These are phyloP conservation scores for Amanita rubescens DNA, from an alignment of 768 basidiomycete species.

Conservation along the genomic window DNA sequence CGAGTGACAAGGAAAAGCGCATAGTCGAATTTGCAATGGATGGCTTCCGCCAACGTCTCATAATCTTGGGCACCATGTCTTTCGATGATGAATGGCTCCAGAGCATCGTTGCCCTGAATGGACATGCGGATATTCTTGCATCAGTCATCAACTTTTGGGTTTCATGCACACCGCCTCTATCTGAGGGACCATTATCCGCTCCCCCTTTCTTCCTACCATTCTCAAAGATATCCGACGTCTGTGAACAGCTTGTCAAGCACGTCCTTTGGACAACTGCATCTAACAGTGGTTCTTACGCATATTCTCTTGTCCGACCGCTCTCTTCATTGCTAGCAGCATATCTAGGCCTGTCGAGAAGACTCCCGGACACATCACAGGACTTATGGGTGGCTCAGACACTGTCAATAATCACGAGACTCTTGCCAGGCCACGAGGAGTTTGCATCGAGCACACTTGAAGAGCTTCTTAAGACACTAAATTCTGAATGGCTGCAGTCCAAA, in stretches of 20 bases:
- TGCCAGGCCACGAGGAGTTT: slow-evolving; percentile 70
- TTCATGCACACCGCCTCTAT: slow-evolving; percentile 41
- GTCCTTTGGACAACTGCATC: slow-evolving; percentile 39
- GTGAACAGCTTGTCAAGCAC: slow-evolving; percentile 42
- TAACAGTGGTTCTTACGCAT: slow-evolving; percentile 16
- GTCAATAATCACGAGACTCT: slow-evolving; percentile 42
- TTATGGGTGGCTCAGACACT: slow-evolving; percentile 66
- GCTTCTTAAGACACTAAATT: slow-evolving; percentile 28
- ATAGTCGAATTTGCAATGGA: slow-evolving; percentile 31
- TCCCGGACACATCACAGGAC: slow-evolving; percentile 48
- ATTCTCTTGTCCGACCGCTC: slow-evolving; percentile 43
- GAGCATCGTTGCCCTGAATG: slow-evolving; percentile 24
- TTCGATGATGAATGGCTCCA: slow-evolving; percentile 8
- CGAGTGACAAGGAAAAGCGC: slow-evolving; percentile 24
- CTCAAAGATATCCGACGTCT: slow-evolving; percentile 42
- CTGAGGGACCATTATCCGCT: slow-evolving; percentile 28
- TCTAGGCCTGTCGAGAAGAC: slow-evolving; percentile 48
- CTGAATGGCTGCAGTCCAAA: slow-evolving; percentile 32
- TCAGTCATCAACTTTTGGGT: slow-evolving; percentile 58
- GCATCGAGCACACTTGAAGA: slow-evolving; percentile 37
- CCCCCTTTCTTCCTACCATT: slow-evolving; percentile 64
- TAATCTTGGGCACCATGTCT: slow-evolving; percentile 10
- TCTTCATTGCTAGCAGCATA: slow-evolving; percentile 47
- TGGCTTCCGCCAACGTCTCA: slow-evolving; percentile 24
- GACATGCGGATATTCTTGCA: slow-evolving; percentile 30